Percentiles rank a stretch among this genome's conserved stretches.
Conservation (phyloP, 1,139 yeast species). For the Candida sanyaensis region DNA sequence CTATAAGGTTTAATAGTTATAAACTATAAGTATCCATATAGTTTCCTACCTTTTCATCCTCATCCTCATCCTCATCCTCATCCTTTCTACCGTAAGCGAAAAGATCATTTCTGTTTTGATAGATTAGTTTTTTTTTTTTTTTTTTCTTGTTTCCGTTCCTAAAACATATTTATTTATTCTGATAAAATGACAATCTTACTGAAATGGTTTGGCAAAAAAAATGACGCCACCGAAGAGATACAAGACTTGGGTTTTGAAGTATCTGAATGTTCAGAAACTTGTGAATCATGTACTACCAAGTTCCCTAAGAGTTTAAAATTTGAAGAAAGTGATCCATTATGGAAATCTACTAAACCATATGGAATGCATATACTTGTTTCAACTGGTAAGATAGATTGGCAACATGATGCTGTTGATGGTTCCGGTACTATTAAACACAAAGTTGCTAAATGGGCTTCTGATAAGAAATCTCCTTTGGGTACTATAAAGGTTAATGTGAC, state of each 20-base stretch:
- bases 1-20: not conserved
- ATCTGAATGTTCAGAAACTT: conserved; percentile 47
- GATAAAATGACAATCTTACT: conserved; percentile 12
- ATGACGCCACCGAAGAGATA: conserved; percentile 21
- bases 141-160: too few relatives aligned
- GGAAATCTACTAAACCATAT: conserved; percentile 70
- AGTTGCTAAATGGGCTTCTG: conserved; percentile 50
- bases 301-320: conserved; percentile 62
- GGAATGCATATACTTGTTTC: conserved; percentile 76
- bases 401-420: conserved; percentile 66
- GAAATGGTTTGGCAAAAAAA: conserved; percentile 8
- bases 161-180: not conserved
- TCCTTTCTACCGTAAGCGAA: too few relatives aligned
- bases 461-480: conserved; percentile 19
- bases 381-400: conserved; percentile 87
- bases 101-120: too few relatives aligned
- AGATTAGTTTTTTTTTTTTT: too few relatives aligned
- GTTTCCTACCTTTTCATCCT: too few relatives aligned
- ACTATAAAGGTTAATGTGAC: conserved; percentile 54
- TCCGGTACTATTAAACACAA: conserved; percentile 52
- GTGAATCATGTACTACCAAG: conserved; percentile 49
- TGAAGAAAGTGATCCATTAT: conserved; percentile 49
- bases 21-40: not conserved
- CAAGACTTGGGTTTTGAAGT: conserved; percentile 40
- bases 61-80: too few relatives aligned